Percentiles rank a stretch among this genome's conserved stretches.
Conservation (phyloP, 345 rosid species). For the Euphorbia pulcherrima region DNA sequence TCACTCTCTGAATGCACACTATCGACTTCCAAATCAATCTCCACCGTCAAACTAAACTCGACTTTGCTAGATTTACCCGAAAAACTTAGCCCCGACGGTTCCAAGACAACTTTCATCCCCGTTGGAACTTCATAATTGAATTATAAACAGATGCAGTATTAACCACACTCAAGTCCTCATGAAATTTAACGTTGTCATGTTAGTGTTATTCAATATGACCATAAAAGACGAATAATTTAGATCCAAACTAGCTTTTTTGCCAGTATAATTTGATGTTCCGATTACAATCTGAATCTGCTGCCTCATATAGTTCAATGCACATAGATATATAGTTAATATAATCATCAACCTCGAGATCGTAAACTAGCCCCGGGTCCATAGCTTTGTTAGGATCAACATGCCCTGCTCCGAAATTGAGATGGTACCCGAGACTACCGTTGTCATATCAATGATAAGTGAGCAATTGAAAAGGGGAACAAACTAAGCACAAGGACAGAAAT, state of each 20-base stretch:
- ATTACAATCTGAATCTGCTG: conserved; percentile 32
- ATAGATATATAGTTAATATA: conserved; percentile 32
- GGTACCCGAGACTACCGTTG: conserved; percentile 33
- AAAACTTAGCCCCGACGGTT: conserved; percentile 33
- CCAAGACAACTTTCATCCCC: conserved; percentile 32
- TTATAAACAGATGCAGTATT: conserved; percentile 23
- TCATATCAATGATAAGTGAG: conserved; percentile 29
- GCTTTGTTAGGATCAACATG: conserved; percentile 40
- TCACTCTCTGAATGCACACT: conserved; percentile 25
- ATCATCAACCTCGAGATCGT: conserved; percentile 34
- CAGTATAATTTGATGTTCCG: conserved; percentile 24
- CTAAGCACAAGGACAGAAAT: conserved; percentile 12
- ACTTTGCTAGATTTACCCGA: conserved; percentile 28
- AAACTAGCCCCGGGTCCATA: conserved; percentile 45
- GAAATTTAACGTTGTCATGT: conserved; percentile 34
- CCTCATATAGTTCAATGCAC: conserved; percentile 37
- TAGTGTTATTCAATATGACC: conserved; percentile 42
- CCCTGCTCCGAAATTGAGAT: conserved; percentile 50
- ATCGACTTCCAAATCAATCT: conserved; percentile 24
- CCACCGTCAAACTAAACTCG: conserved; percentile 35
- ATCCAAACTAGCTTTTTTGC: conserved; percentile 30
- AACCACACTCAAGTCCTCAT: conserved; percentile 39
- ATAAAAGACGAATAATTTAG: conserved; percentile 52
- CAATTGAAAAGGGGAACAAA: conserved; percentile 18
- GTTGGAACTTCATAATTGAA: conserved; percentile 24